Base-by-base conservation (phyloP, 1,284 basidiomycete genomes). In the Ustilago cynodontis region DNA sequence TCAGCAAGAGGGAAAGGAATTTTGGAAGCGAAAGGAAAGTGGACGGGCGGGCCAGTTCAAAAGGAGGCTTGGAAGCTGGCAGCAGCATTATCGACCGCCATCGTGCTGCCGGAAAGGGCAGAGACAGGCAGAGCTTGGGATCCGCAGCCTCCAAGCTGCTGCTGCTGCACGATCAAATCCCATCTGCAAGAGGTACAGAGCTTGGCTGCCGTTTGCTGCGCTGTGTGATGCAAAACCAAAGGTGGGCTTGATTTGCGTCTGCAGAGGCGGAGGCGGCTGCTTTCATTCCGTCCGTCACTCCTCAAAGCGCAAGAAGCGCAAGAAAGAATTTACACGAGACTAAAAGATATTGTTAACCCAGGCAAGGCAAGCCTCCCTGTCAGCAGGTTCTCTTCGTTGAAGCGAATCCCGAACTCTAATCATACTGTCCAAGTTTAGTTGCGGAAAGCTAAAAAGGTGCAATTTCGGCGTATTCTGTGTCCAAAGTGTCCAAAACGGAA, bases 201-300 rank as follows among this genome's bases (percentile, higher is more conserved):
- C 41, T 43, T 37, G 35, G 41, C 41, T 43, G 20, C 31, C 31
- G 6, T 33, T 33, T 33, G 37, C 37, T 41, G 37, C 11, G 37
- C 18, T 41, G 37, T n/a, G 14, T 41, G 37, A 11, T 47, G 45
- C 20, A 47, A 7, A 11, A 14, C 45, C n/a, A n/a, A 49, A 24
- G 18, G 26, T 43, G 50, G 28, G 18, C 50, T 31, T 28, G 28
- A n/a, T n/a, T 33, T 24, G 26, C 47, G 24, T 49, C 24, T 28
- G 22, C 47, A 49, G 31, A n/a, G 33, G 52, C 35, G 35, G 52
- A 31, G 35, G 35, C 52, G 52, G 47, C 47, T n/a, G 47, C 47
- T 49, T 49, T 49, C 24, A 45, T 20, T 45, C 11, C 11, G 43
- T 37, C 35, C 35, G 9, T 37, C 35, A 37, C 35, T n/a, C n/a